These are phyloP conservation scores for Lanzia echinophila DNA, from an alignment of 2,329 filamentous ascomycete genomes.

Conservation along the genomic window DNA sequence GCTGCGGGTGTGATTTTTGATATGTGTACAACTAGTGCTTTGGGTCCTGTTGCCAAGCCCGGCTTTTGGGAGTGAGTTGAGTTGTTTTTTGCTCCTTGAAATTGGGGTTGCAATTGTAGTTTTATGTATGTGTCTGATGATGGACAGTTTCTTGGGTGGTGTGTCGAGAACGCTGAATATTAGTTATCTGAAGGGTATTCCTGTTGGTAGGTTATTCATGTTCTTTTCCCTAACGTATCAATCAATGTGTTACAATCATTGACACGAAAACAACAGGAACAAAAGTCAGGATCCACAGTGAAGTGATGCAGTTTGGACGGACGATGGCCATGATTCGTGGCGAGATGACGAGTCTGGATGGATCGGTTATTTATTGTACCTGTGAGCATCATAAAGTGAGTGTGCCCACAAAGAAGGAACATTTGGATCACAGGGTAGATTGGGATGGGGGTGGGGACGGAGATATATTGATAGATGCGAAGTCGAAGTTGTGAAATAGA, in stretches of 20 bases:
- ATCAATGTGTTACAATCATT: too few species aligned
- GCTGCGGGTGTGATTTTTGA: conserved; percentile 49
- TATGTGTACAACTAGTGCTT: conserved; percentile 44
- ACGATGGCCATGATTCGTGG: conserved; percentile 47
- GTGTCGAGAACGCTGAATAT: conserved; percentile 44
- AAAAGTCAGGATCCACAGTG: conserved; percentile 37
- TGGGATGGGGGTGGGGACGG: conserved; percentile 34
- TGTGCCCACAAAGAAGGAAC: conserved; percentile 34
- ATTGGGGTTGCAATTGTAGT: neutral
- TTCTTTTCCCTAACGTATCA: neutral
- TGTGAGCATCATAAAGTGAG: conserved; percentile 48
- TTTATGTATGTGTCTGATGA: neutral
- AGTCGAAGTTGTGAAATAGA: conserved; percentile 32
- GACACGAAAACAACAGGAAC: conserved; percentile 25
- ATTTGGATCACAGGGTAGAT: conserved; percentile 33
- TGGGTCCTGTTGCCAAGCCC: conserved; percentile 41
- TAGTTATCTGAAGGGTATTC: conserved; percentile 44
- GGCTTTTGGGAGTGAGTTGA: conserved; percentile 42
- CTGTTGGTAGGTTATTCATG: conserved; percentile 32
- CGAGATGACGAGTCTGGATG: conserved; percentile 42
- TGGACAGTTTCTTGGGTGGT: conserved; percentile 39
- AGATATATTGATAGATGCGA: conserved; percentile 5
- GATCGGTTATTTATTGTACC: conserved; percentile 41
- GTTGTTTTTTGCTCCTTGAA: conserved; percentile 3
- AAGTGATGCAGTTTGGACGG: conserved; percentile 40